These are phyloP conservation scores for Pseudopyricularia cyperi DNA, from an alignment of 2,329 filamentous ascomycete species.

Conservation along the genomic window DNA sequence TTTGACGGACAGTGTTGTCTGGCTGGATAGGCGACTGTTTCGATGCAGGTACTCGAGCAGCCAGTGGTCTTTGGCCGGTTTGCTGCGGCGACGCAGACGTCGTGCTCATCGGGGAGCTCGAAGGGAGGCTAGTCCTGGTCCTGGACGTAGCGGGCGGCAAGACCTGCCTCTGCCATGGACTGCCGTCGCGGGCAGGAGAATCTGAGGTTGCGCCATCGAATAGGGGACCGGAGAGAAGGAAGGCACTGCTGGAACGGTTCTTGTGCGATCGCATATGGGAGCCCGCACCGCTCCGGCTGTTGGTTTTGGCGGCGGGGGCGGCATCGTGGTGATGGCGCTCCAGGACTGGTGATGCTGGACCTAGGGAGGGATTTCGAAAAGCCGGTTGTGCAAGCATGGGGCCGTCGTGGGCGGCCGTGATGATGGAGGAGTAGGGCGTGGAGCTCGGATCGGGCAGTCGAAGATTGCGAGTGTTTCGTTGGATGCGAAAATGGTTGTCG, in stretches of 20 bases:
- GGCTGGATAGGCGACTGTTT: not conserved
- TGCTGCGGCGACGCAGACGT: not conserved
- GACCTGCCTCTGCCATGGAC: not conserved
- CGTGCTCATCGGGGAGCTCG: not conserved
- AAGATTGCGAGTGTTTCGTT: not conserved
- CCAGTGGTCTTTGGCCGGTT: not conserved
- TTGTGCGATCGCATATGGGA: slow-evolving; percentile 21
- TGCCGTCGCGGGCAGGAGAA: not conserved
- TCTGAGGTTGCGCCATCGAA: slow-evolving; percentile 9
- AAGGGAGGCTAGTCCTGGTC: not conserved
- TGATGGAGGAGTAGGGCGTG: not conserved
- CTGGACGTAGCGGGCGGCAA: not conserved
- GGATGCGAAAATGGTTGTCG: not conserved
- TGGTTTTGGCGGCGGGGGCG: not conserved
- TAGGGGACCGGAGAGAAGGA: slow-evolving; percentile 34
- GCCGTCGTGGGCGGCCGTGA: not conserved
- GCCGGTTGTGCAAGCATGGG: slow-evolving; percentile 6
- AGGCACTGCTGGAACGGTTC: slow-evolving; percentile 33
- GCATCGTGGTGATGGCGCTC: not conserved
- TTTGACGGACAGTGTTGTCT: not conserved
- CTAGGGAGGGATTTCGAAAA: slow-evolving; percentile 7
- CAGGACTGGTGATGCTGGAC: slow-evolving; percentile 2
- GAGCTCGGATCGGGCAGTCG: not conserved
- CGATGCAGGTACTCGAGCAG: not conserved
- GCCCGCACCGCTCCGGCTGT: not conserved